These are phyloP conservation scores for Isatis tinctoria DNA, from an alignment of 345 rosid species.

Conservation along the genomic window DNA sequence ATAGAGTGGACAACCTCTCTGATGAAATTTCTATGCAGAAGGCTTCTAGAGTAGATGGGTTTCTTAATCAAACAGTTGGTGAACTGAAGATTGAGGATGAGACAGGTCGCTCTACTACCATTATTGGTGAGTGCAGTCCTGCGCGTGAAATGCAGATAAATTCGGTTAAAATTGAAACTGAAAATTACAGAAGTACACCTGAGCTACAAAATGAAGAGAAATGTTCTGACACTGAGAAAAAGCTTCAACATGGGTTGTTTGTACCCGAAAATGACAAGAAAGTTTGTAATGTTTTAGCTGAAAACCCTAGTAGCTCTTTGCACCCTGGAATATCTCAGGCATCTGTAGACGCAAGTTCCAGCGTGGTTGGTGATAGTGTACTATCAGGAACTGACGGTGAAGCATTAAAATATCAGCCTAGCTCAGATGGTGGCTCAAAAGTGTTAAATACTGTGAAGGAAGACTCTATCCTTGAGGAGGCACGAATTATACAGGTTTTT, in stretches of 20 bases:
- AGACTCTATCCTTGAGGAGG: conserved; percentile 90
- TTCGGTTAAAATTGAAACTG: conserved; percentile 45
- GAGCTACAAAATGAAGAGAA: conserved; percentile 45
- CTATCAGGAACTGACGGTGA: conserved; percentile 27
- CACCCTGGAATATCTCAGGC: conserved; percentile 35
- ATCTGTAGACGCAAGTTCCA: conserved; percentile 25
- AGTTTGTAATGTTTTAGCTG: conserved; percentile 26
- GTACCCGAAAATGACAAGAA: conserved; percentile 38
- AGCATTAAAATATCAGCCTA: conserved; percentile 42
- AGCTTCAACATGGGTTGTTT: conserved; percentile 36
- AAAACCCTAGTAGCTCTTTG: conserved; percentile 29
- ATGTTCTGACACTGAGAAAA: conserved; percentile 33
- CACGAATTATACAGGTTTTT: conserved; percentile 75
- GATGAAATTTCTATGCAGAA: conserved; percentile 36
- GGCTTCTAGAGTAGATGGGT: conserved; percentile 42
- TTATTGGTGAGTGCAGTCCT: conserved; percentile 28
- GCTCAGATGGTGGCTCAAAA: conserved; percentile 38
- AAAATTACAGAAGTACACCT: conserved; percentile 28
- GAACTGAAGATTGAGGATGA: conserved; percentile 43
- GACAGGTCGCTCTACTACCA: conserved; percentile 28
- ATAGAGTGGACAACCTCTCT: conserved; percentile 34
- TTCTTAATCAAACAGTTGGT: conserved; percentile 36
- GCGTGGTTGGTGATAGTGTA: conserved; percentile 20
- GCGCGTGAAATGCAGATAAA: conserved; percentile 23
- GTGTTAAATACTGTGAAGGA: conserved; percentile 57